These are phyloP conservation scores for Eucalyptus virginea DNA, from an alignment of 345 rosid species.

Conservation along the genomic window DNA sequence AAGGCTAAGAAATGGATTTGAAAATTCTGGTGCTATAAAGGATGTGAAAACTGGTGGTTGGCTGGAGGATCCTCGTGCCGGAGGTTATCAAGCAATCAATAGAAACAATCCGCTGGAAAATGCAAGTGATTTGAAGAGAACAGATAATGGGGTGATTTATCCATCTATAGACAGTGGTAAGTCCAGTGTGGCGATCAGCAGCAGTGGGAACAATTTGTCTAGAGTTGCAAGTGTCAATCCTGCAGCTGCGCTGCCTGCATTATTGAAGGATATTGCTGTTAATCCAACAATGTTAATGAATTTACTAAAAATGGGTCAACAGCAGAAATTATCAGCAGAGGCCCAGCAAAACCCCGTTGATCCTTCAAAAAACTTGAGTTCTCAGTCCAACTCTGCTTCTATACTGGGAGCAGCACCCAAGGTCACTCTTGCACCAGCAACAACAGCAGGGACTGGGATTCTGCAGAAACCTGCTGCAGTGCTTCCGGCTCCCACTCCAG, in stretches of 20 bases:
- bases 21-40: constrained; percentile 11
- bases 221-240: constrained; percentile 13
- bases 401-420: constrained; percentile 21
- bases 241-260: constrained; percentile 27
- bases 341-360: constrained; percentile 21
- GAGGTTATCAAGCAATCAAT: constrained; percentile 13
- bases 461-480: constrained; percentile 33
- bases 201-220: constrained; percentile 24
- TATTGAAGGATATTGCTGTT: constrained; percentile 59
- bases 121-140: constrained; percentile 20
- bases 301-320: constrained; percentile 66
- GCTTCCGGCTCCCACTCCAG: constrained; percentile 28
- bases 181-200: constrained; percentile 9
- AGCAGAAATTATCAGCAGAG: constrained; percentile 41
- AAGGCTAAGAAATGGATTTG: constrained; percentile 38
- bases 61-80: constrained; percentile 45
- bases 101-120: constrained; percentile 9
- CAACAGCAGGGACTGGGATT: constrained; percentile 19
- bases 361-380: constrained; percentile 15
- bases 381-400: constrained; percentile 29
- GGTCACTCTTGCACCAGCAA: constrained; percentile 7
- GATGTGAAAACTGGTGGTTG: constrained; percentile 56
- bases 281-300: constrained; percentile 67
- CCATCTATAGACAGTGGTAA: constrained; percentile 10
- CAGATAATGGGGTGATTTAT: constrained; percentile 23